Conservation (phyloP, 108 stramenopile species). For the Pseudonitzschia multiseries region DNA sequence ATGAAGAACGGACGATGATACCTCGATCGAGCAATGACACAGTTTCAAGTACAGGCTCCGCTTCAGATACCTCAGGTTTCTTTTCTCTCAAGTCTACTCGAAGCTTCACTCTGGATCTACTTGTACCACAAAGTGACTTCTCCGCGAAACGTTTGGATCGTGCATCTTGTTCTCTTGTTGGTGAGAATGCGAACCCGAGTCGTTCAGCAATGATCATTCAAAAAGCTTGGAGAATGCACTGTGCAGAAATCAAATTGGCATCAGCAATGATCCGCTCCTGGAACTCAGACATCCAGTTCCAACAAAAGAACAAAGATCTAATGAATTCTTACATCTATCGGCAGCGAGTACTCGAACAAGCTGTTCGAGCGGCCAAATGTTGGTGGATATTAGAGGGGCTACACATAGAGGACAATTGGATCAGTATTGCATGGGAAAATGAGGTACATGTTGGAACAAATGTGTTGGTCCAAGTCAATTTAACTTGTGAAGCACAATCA, state of each 20-base stretch:
- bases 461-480: conserved; percentile 5
- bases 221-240: conserved; percentile 12
- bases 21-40: conserved; percentile 2
- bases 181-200: not conserved
- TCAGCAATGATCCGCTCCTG: conserved; percentile 12
- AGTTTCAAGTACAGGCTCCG: not conserved
- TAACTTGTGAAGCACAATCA: conserved; percentile 11
- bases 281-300: conserved; percentile 2
- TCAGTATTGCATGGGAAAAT: conserved; percentile 9
- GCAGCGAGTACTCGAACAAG: not conserved
- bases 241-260: conserved; percentile 17
- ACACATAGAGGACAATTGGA: conserved; percentile 7
- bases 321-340: not conserved
- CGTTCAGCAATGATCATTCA: conserved; percentile 13
- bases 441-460: not conserved
- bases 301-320: not conserved
- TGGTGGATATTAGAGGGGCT: conserved; percentile 16
- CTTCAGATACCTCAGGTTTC: not conserved
- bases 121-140: not conserved
- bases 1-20: not conserved
- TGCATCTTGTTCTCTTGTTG: not conserved
- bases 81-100: not conserved
- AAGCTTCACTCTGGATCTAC: not conserved
- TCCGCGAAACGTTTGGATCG: not conserved
- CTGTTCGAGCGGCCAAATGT: not conserved